Evolutionary conservation across 2,329 filamentous ascomycete genomes (phyloP).

Genomic region (Verticillium isaacii): DNA sequence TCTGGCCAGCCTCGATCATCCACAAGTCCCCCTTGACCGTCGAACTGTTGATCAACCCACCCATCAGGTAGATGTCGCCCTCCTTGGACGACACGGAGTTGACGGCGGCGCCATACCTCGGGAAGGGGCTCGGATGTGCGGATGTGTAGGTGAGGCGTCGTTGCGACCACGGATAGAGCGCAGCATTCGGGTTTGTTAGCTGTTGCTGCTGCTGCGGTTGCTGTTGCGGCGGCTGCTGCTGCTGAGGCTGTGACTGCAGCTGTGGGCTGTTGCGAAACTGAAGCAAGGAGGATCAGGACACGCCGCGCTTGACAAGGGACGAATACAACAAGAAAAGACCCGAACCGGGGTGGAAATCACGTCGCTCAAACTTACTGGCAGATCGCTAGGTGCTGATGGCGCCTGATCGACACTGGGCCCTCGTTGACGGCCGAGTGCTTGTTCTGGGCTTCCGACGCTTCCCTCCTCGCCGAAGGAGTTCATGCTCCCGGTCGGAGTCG

Average conservation of each 20-base stretch:
- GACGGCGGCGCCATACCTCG: constrained; percentile 93
- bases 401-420: constrained; percentile 44
- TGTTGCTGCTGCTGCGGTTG: constrained; percentile 4
- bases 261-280: background rate
- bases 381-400: constrained; percentile 29
- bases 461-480: constrained; percentile 63
- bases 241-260: background rate
- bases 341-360: background rate
- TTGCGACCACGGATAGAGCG: constrained; percentile 95
- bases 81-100: constrained; percentile 92
- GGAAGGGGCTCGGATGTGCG: constrained; percentile 80
- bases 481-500: constrained; percentile 73
- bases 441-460: constrained; percentile 59
- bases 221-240: background rate
- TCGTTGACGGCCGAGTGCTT: constrained; percentile 53
- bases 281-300: background rate
- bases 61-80: constrained; percentile 97
- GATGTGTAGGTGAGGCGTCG: constrained; percentile 81
- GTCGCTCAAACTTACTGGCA: constrained; percentile 32
- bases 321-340: background rate
- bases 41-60: constrained; percentile 87
- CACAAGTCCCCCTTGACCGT: constrained; percentile 96
- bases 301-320: constrained; percentile 2
- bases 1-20: constrained; percentile 91
- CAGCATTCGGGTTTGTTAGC: constrained; percentile 58